A percentile compares a stretch with the other conserved stretches of the same genome.
Conservation (phyloP, 495 filamentous ascomycete species). For the Podospora pseudopauciseta region DNA sequence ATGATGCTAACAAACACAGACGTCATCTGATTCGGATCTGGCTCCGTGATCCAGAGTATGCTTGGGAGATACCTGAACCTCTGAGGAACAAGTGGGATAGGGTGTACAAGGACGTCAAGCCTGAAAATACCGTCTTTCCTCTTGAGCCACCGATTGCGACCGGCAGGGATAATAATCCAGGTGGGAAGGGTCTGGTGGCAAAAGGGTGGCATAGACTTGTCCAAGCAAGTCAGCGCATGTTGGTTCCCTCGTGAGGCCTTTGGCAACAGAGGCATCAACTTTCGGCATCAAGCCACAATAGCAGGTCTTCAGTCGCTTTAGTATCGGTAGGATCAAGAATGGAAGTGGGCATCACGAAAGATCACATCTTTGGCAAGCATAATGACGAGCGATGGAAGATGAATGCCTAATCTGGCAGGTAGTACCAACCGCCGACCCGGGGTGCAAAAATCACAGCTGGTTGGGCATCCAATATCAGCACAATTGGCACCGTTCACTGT, state of each 20-base stretch:
- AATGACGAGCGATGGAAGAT: neutral
- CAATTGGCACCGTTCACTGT: neutral
- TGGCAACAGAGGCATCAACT: neutral
- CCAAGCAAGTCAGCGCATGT: neutral
- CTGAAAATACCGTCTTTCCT: constrained; percentile 51
- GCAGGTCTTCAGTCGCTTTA: neutral
- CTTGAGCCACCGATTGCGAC: constrained; percentile 50
- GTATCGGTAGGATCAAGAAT: neutral
- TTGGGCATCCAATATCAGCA: neutral
- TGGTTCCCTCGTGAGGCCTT: neutral
- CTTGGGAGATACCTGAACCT: constrained; percentile 40
- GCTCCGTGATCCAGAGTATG: constrained; percentile 42
- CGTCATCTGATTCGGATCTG: constrained; percentile 39
- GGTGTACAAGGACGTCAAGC: constrained; percentile 49
- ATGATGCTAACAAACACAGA: neutral
- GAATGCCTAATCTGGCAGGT: neutral
- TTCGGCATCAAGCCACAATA: neutral
- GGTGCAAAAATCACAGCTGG: neutral
- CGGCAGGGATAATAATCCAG: constrained; percentile 33
- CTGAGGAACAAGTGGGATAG: constrained; percentile 49
- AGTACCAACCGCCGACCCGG: neutral
- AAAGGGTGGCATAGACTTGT: neutral
- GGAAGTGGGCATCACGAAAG: neutral
- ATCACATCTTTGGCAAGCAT: neutral
- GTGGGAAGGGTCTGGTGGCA: neutral